These are phyloP conservation scores for Ogataea allantospora DNA, from an alignment of 805 yeast genomes.

Conservation along the genomic window DNA sequence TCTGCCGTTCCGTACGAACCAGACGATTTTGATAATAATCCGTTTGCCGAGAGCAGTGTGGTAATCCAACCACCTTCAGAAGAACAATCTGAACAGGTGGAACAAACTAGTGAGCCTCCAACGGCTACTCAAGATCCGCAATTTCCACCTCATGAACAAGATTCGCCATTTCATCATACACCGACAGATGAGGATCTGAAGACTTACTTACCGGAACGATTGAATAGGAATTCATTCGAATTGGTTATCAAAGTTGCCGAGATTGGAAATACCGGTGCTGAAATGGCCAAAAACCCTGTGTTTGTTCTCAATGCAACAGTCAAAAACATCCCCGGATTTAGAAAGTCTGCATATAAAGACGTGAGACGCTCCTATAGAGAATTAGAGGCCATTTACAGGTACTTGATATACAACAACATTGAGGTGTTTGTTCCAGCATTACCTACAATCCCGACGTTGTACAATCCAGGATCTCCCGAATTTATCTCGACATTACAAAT, in stretches of 20 bases:
- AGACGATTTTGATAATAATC: conserved; percentile 60
- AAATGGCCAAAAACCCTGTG: conserved; percentile 71
- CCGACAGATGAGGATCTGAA: conserved; percentile 43
- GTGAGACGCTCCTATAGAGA: conserved; percentile 81
- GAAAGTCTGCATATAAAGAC: conserved; percentile 68
- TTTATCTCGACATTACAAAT: conserved; percentile 56
- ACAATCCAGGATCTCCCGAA: conserved; percentile 82
- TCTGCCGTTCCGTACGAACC: conserved; percentile 40
- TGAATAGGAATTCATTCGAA: conserved; percentile 37
- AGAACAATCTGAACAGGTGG: neutral
- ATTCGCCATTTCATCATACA: conserved; percentile 25
- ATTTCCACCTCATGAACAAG: conserved; percentile 1
- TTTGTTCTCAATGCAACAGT: conserved; percentile 63
- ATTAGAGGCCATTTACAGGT: conserved; percentile 70
- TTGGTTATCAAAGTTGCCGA: conserved; percentile 59
- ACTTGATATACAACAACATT: conserved; percentile 74
- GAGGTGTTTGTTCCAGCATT: conserved; percentile 93
- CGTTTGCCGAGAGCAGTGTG: conserved; percentile 50
- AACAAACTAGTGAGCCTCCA: conserved; percentile 1
- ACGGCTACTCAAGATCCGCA: conserved; percentile 2
- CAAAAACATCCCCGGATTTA: conserved; percentile 66
- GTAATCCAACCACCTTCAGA: conserved; percentile 17
- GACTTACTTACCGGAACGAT: conserved; percentile 50
- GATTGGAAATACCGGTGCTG: conserved; percentile 62
- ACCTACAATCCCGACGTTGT: conserved; percentile 72